A percentile compares a stretch with the other conserved stretches of the same genome.
These are phyloP conservation scores for Apiotrichum akiyoshidainum DNA, from an alignment of 1,284 basidiomycete genomes.

Conservation along the genomic window DNA sequence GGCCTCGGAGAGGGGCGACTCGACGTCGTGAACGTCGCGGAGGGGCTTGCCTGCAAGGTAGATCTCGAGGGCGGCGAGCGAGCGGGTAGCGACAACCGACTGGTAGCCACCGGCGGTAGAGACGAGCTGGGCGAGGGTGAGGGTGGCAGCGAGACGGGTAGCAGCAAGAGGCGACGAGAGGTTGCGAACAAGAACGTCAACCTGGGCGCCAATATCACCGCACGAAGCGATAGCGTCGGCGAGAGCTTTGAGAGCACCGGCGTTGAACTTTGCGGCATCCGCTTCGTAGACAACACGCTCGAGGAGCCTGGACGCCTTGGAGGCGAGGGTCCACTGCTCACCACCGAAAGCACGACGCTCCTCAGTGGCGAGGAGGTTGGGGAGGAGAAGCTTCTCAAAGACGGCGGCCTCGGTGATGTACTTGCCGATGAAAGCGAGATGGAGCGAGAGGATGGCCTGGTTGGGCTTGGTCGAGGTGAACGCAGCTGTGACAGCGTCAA, in stretches of 20 bases:
- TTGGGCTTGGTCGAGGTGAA: constrained; percentile 51
- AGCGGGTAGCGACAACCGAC: constrained; percentile 52
- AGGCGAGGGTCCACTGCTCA: constrained; percentile 57
- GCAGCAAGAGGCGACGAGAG: constrained; percentile 6
- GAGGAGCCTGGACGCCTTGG: constrained; percentile 13
- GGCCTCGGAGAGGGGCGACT: constrained; percentile 16
- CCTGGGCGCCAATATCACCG: constrained; percentile 18
- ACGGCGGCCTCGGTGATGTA: constrained; percentile 53
- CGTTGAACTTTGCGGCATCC: constrained; percentile 16
- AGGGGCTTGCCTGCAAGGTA: constrained; percentile 17
- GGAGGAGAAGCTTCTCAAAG: constrained; percentile 65
- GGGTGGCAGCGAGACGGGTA: constrained; percentile 16
- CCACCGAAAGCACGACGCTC: constrained; percentile 62
- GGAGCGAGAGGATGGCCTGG: constrained; percentile 53
- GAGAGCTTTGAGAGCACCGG: constrained; percentile 13
- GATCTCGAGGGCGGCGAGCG: constrained; percentile 37
- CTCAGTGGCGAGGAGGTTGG: constrained; percentile 69
- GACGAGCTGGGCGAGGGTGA: constrained; percentile 21
- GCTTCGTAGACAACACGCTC: constrained; percentile 12
- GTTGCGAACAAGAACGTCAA: constrained; percentile 15
- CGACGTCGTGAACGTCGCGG: constrained; percentile 23
- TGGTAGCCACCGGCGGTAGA: constrained; percentile 19
- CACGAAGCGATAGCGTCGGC: constrained; percentile 14
- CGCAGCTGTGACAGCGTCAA: constrained; percentile 56
- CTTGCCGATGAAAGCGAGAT: constrained; percentile 62